Evolutionary conservation across 129 eudicot species (phyloP).

Genomic region (Saussurea involucrata): DNA sequence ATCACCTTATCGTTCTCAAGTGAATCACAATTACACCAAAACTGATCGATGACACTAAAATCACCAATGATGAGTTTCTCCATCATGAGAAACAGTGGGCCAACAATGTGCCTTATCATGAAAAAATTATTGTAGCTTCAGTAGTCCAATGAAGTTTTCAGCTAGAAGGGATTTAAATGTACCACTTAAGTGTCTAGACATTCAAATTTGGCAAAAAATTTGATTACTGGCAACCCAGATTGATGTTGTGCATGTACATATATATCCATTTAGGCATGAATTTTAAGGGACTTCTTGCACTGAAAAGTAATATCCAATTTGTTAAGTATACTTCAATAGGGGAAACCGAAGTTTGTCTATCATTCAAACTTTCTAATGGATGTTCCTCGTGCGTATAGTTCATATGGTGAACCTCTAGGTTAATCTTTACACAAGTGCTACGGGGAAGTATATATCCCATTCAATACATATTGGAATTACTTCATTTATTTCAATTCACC

Average conservation of each 20-base stretch:
- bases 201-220: too few relatives aligned
- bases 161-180: too few relatives aligned
- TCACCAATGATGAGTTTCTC: too few relatives aligned
- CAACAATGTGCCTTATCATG: background rate
- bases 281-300: conserved; percentile 55
- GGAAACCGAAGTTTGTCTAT: conserved; percentile 62
- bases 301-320: conserved; percentile 68
- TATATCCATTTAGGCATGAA: background rate
- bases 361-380: conserved; percentile 64
- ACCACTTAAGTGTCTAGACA: too few relatives aligned
- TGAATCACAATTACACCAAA: too few relatives aligned
- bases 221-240: too few relatives aligned
- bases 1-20: too few relatives aligned
- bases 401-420: background rate
- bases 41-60: too few relatives aligned
- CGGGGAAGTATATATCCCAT: background rate
- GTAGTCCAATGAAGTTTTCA: background rate
- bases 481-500: background rate
- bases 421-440: background rate
- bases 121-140: background rate
- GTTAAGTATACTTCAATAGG: conserved; percentile 66
- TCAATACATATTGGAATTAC: background rate
- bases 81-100: background rate
- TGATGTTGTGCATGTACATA: background rate
- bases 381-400: conserved; percentile 11